phyloP scores from a whole-genome alignment of 2,329 filamentous ascomycete genomes.

The Arthrinium puccinioides region DNA sequence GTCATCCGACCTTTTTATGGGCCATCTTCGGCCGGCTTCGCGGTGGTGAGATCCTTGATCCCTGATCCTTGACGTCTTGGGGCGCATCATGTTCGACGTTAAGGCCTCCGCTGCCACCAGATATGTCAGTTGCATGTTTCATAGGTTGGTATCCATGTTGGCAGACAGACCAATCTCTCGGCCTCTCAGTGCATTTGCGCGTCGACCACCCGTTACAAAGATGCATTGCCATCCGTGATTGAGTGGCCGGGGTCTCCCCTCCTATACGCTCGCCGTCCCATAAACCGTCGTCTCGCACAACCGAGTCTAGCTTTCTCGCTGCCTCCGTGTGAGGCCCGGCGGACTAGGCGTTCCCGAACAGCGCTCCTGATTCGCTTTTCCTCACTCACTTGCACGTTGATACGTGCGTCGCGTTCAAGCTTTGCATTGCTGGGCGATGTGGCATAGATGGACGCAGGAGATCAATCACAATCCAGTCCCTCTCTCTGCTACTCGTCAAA shows the following conservation, averaged over 20 bases:
- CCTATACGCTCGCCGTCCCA: conserved; percentile 2
- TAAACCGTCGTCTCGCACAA: neutral
- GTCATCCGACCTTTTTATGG: too few species aligned
- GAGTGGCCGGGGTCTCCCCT: conserved; percentile 1
- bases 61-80: too few species aligned
- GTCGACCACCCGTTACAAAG: neutral
- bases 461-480: neutral
- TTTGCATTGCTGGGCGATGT: conserved; percentile 3
- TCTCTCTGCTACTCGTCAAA: neutral
- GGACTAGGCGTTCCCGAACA: neutral
- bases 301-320: neutral
- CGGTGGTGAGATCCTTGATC: too few species aligned
- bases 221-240: conserved; percentile 1
- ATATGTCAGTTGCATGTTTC: conserved; percentile 3
- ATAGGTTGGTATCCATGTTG: conserved; percentile 3
- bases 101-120: too few species aligned
- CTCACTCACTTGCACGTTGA: too few species aligned
- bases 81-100: too few species aligned
- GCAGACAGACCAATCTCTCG: neutral
- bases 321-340: neutral
- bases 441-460: conserved; percentile 2
- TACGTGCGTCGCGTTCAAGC: neutral
- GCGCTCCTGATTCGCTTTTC: conserved; percentile 2
- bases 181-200: neutral
- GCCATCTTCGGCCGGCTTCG: too few species aligned